Base-by-base conservation (phyloP, 106 monocot species). In the Dioscorea zingiberensis region DNA sequence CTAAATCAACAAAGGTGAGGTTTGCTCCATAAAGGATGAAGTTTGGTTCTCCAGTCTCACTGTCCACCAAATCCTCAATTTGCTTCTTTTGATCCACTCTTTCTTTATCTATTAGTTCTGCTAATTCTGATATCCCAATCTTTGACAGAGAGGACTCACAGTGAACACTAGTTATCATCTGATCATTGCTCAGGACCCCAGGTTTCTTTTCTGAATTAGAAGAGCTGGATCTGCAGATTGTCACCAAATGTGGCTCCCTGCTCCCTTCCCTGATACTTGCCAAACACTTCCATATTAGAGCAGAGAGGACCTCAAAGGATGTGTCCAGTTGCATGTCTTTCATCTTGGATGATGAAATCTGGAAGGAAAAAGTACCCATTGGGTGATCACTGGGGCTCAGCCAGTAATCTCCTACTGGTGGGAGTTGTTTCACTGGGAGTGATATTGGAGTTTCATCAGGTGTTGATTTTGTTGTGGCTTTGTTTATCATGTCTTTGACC, bases 1-100 rank as follows among this genome's bases (percentile, higher is more conserved):
- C 75, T 82, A 87, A 73, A 61, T 90, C 87, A 44, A 87, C 83
- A 64, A 94, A 87, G 13, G 94, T 90, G 45, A 94, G 81, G 29
- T 90, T 87, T 48, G 90, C 82, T 16, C 94, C 94, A 48, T 85
- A 84, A 38, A 85, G 47, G 6, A 94, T 47, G 13, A 80, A 58
- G 62, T 87, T 84, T 14, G 69, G 72, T 27, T 53, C 53, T 7
- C 70, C 77, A 27, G 58, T 63, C n/a, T 77, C 77, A 22, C 23
- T 65, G 5, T 80, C 71, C 1, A 80, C 62, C 16, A 71, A 38
- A 26, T 68, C 65, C 51, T 75, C 77, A 16, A 83, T 62, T 23
- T 25, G 25, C 54, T 51, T 49, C 62, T 71, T 81, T 64, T 90
- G 78, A 55, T 76, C 75, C 12, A 28, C 30, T 19, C 22, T 55